Evolutionary conservation across 2,329 filamentous ascomycete genomes (phyloP).

Genomic region (Pezicula carpinea): DNA sequence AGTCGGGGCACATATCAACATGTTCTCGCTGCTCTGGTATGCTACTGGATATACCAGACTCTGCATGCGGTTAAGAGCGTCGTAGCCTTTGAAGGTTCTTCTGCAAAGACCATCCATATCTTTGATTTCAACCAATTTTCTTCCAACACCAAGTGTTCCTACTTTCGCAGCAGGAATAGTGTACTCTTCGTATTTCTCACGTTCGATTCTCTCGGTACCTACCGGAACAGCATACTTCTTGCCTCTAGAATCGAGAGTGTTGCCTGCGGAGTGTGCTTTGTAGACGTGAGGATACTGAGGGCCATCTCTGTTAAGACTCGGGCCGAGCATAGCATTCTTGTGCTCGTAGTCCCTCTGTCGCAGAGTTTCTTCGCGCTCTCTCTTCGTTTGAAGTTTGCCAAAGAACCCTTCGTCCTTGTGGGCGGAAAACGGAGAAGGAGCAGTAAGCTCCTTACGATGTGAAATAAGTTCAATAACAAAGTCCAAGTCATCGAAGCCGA

Average conservation of each 20-base stretch:
- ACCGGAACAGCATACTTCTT: conserved; percentile 77
- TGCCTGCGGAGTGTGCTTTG: conserved; percentile 75
- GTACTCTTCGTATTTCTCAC: conserved; percentile 81
- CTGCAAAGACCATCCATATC: conserved; percentile 86
- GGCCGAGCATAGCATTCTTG: conserved; percentile 68
- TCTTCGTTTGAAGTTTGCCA: conserved; percentile 63
- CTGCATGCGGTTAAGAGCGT: conserved; percentile 94
- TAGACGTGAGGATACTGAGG: conserved; percentile 92
- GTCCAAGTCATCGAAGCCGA: conserved; percentile 91
- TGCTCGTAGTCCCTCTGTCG: conserved; percentile 75
- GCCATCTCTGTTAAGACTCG: conserved; percentile 65
- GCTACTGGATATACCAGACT: conserved; percentile 93
- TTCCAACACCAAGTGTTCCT: conserved; percentile 66
- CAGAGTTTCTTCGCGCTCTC: conserved; percentile 75
- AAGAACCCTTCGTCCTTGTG: conserved; percentile 37
- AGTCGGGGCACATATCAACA: conserved; percentile 96
- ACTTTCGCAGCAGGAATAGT: conserved; percentile 78
- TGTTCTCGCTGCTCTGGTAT: conserved; percentile 94
- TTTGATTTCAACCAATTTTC: conserved; percentile 71
- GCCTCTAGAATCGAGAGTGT: conserved; percentile 74
- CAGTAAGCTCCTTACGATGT: conserved; percentile 64
- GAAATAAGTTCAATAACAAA: conserved; percentile 87
- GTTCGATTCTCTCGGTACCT: conserved; percentile 67
- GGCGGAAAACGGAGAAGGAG: conserved; percentile 33
- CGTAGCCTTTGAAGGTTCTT: conserved; percentile 92